Conservation (phyloP, 2,329 filamentous ascomycete genomes). For the Colletotrichum lindemuthianum region DNA sequence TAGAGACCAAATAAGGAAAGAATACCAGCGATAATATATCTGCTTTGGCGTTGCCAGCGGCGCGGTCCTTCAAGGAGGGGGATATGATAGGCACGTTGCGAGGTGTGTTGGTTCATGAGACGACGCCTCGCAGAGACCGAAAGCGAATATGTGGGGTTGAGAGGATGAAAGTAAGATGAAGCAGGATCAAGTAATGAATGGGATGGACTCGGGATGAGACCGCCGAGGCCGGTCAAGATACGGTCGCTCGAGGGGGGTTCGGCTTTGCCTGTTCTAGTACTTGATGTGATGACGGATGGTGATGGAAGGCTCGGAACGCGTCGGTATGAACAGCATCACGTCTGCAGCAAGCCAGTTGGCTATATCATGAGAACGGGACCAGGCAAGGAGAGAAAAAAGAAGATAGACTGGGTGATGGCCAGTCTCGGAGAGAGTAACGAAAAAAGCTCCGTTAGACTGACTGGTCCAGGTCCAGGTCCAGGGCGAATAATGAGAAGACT, state of each 20-base stretch:
- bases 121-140: conserved; percentile 20
- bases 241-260: neutral
- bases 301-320: neutral
- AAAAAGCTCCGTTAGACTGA: conserved; percentile 25
- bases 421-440: conserved; percentile 2
- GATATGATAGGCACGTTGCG: neutral
- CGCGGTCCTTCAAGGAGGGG: conserved; percentile 5
- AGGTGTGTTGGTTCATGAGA: conserved; percentile 5
- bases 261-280: neutral
- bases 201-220: neutral
- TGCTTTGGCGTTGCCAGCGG: conserved; percentile 1
- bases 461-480: neutral
- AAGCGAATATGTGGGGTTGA: conserved; percentile 30
- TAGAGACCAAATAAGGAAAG: neutral
- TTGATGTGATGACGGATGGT: neutral
- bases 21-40: conserved; percentile 7
- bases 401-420: conserved; percentile 1
- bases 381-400: conserved; percentile 15
- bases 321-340: neutral
- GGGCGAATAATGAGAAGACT: conserved; percentile 16
- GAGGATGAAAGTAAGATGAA: neutral
- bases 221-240: neutral
- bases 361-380: conserved; percentile 15
- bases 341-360: conserved; percentile 15
- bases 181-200: conserved; percentile 3